Evolutionary conservation across 371 early-diverging fungal genomes (phyloP), one percentile per base, ranked within the genome.

Genomic region (Mortierella sp.): DNA sequence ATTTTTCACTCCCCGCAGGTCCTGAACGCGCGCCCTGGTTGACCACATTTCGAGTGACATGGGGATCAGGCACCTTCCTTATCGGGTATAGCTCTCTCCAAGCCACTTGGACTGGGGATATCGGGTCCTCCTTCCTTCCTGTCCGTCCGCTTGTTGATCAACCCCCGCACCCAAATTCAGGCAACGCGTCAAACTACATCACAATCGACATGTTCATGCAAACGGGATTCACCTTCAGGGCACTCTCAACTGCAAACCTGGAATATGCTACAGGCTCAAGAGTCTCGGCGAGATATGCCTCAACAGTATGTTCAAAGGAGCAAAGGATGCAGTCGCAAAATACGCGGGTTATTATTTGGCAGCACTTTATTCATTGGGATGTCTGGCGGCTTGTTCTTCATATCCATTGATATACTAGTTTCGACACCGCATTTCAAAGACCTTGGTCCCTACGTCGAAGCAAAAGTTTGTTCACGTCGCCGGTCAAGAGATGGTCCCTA

Each of bases 401-500:
- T 61, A 31, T 37, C 39, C 14, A 58, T 34, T 14, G 7, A 3
- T 39, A 9, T 16, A 29, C 26, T 69, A 83, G 83, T 83, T 83
- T 41, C 76, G 83, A 11, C 79, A 83, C 40, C 69, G 83, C 2
- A 45, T 83, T 11, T 83, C 83, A 4, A 78, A 76, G 50, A 70
- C 76, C 1, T 52, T 78, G 5, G 79, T 83, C 1, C 83, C 83
- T 1, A 83, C 83, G 0, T 78, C 83, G 1, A 83, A 77, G 34
- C 83, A 83, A 73, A 83, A 83, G 55, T 83, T 83, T 67, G 79
- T 70, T 34, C 76, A 83, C 52, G 83, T 83, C 8, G 66, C 79
- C 0, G 83, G 83, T 16, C 83, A 83, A 29, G 83, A 83, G 55
- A 74, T 83, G 79, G 83, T 83, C 10, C 83, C 83, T 8, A 83